Percentiles rank a stretch among this genome's conserved stretches.
phyloP scores from a whole-genome alignment of 177 flowering plant species.

The Vitis hybrid region DNA sequence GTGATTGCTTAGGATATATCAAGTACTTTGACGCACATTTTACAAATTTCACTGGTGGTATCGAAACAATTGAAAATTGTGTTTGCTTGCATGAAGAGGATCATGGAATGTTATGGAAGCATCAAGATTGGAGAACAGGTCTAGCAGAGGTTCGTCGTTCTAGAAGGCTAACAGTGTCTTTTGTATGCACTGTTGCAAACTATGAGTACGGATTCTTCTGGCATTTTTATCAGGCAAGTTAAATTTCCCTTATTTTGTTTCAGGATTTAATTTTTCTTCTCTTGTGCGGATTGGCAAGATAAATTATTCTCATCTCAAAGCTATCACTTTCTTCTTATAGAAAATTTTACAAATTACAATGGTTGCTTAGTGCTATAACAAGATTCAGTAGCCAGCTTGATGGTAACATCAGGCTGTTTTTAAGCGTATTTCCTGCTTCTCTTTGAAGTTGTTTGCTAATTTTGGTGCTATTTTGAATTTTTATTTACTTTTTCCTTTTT shows the following conservation, averaged over 20 bases:
- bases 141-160: slow-evolving; percentile 91
- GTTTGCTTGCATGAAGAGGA: slow-evolving; percentile 98
- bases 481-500: too few relatives aligned
- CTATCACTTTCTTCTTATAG: not conserved
- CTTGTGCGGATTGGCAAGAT: not conserved
- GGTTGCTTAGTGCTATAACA: not conserved
- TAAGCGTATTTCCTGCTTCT: not conserved
- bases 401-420: slow-evolving; percentile 2
- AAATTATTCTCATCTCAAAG: not conserved
- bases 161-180: slow-evolving; percentile 81
- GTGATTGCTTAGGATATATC: slow-evolving; percentile 93
- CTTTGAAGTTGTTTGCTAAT: not conserved
- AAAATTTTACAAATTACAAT: not conserved
- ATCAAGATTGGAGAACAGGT: slow-evolving; percentile 98
- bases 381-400: not conserved
- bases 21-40: slow-evolving; percentile 96
- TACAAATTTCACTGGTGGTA: slow-evolving; percentile 91
- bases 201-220: slow-evolving; percentile 96
- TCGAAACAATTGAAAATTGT: slow-evolving; percentile 95
- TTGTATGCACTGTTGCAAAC: slow-evolving; percentile 90
- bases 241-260: not conserved
- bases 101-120: slow-evolving; percentile 95
- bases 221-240: slow-evolving; percentile 94
- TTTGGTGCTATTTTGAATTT: not conserved
- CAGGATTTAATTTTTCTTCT: not conserved